Conservation (phyloP, 345 rosid species). For the Corchorus olitorius region DNA sequence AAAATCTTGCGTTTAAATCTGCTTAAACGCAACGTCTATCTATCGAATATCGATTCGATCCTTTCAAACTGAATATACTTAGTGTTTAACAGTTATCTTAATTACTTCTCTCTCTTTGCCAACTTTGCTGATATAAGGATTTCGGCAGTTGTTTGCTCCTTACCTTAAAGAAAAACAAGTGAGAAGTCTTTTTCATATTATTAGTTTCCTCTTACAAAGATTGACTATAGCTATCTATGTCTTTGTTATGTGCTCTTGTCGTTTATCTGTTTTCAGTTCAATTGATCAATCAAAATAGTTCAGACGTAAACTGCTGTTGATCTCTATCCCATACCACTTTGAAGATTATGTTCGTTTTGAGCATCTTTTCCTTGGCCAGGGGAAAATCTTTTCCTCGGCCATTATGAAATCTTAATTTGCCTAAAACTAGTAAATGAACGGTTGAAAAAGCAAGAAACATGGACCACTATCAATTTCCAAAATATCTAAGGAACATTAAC, state of each 20-base stretch:
- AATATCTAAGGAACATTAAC: too few relatives aligned
- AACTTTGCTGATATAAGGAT: not conserved
- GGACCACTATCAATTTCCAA: too few relatives aligned
- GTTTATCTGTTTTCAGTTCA: conserved; percentile 3
- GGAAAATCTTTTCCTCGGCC: not conserved
- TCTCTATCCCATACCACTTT: not conserved
- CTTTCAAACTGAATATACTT: not conserved
- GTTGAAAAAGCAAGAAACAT: not conserved
- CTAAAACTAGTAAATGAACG: conserved; percentile 8
- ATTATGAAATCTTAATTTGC: not conserved
- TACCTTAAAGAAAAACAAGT: not conserved
- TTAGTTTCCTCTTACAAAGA: not conserved
- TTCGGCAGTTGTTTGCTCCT: not conserved
- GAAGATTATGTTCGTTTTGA: not conserved
- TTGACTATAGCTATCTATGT: not conserved
- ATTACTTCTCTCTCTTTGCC: not conserved
- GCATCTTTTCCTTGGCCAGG: not conserved
- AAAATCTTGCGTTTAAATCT: not conserved
- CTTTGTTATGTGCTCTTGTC: not conserved
- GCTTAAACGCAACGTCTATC: conserved; percentile 18
- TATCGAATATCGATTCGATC: not conserved
- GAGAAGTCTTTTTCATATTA: conserved; percentile 3
- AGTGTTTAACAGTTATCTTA: not conserved
- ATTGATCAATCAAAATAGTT: not conserved
- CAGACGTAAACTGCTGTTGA: not conserved